Percentiles rank a stretch among this genome's conserved stretches.
phyloP scores from a whole-genome alignment of 306 rosid species.

The Carpinus fangiana region DNA sequence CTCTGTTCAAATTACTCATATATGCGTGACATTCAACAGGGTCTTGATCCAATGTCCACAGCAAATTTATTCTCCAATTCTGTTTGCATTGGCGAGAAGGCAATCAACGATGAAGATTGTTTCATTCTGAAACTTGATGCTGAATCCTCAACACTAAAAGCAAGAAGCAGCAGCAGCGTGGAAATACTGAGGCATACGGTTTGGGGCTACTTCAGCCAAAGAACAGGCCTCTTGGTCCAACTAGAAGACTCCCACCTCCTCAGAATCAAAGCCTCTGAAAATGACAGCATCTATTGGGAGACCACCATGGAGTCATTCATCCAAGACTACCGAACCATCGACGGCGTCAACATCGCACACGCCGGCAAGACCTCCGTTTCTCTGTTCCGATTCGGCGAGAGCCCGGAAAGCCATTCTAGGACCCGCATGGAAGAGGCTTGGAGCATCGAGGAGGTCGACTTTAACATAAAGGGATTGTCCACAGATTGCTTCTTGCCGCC shows the following conservation, averaged over 20 bases:
- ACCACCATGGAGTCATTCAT: constrained; percentile 79
- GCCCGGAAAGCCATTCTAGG: constrained; percentile 53
- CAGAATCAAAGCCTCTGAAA: constrained; percentile 52
- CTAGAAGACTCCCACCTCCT: constrained; percentile 84
- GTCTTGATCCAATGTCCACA: constrained; percentile 87
- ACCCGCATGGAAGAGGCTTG: constrained; percentile 86
- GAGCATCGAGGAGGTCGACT: constrained; percentile 87
- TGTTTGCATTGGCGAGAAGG: constrained; percentile 76
- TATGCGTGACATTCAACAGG: constrained; percentile 40
- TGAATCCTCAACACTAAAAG: constrained; percentile 47
- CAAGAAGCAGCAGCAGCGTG: constrained; percentile 75
- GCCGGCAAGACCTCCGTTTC: constrained; percentile 67
- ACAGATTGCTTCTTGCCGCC: constrained; percentile 87
- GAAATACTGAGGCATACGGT: constrained; percentile 79
- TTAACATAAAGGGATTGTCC: constrained; percentile 75
- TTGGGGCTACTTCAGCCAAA: constrained; percentile 93
- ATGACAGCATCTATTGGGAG: constrained; percentile 70
- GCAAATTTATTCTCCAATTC: constrained; percentile 69
- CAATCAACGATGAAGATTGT: constrained; percentile 71
- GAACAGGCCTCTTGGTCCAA: constrained; percentile 74
- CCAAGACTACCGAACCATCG: constrained; percentile 65
- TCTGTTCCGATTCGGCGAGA: constrained; percentile 68
- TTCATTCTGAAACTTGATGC: constrained; percentile 74
- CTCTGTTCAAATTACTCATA: not conserved
- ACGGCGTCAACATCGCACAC: constrained; percentile 76